Evolutionary conservation across 1,284 basidiomycete genomes (phyloP).

Genomic region (Volvariella volvacea): DNA sequence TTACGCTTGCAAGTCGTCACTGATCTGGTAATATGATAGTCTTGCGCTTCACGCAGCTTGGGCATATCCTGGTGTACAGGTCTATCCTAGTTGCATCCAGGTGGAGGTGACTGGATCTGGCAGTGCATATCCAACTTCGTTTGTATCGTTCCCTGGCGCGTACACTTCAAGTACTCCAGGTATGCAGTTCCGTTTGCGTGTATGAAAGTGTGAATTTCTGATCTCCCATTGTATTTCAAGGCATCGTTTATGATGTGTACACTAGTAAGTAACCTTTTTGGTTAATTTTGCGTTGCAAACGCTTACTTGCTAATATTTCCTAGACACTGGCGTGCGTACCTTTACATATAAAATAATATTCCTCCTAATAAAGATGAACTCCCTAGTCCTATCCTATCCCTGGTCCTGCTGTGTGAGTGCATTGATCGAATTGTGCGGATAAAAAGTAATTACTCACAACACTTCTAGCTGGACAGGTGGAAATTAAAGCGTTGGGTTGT

Average conservation of each 20-base stretch:
- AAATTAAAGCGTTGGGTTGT: no score
- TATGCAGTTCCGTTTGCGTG: no score
- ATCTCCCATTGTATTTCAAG: not conserved
- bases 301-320: no score
- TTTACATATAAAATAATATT: not conserved
- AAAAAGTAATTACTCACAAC: no score
- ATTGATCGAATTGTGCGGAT: no score
- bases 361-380: not conserved
- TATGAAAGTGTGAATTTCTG: no score
- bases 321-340: not conserved
- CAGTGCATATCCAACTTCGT: slow-evolving; percentile 35
- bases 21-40: no score
- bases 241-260: not conserved
- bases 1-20: no score
- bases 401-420: not conserved
- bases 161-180: slow-evolving; percentile 26
- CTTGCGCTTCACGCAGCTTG: not conserved
- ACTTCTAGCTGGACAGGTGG: no score
- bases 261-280: not conserved
- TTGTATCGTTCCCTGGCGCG: slow-evolving; percentile 49
- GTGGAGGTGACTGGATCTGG: slow-evolving; percentile 44
- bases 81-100: slow-evolving; percentile 47
- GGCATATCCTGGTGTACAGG: slow-evolving; percentile 31
- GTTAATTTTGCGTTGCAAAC: not conserved
- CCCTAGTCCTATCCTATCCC: not conserved